Evolutionary conservation across 805 yeast species (phyloP).

Genomic region (Wickerhamiella bombiphila): DNA sequence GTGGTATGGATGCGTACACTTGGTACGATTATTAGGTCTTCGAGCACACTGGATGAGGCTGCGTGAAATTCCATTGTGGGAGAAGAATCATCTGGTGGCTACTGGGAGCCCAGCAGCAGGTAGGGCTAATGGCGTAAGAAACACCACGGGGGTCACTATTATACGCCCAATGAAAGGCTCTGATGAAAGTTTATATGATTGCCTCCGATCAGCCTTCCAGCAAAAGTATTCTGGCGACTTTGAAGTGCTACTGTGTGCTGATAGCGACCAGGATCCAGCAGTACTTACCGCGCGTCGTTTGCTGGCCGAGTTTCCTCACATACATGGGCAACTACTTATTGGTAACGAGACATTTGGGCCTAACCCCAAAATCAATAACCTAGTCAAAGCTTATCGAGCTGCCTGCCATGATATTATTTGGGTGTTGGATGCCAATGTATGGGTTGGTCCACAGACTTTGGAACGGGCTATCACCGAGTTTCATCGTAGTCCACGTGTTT

Average conservation of each 20-base stretch:
- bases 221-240: constrained; percentile 56
- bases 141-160: constrained; percentile 53
- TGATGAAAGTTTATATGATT: constrained; percentile 59
- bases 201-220: constrained; percentile 50
- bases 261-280: constrained; percentile 47
- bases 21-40: constrained; percentile 7
- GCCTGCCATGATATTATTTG: constrained; percentile 66
- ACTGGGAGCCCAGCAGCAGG: not conserved
- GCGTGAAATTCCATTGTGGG: not conserved
- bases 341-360: constrained; percentile 50
- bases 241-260: constrained; percentile 68
- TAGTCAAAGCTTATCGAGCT: constrained; percentile 59
- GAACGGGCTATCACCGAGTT: constrained; percentile 41
- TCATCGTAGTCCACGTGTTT: constrained; percentile 30
- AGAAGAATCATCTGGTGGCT: no score
- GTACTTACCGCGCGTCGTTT: constrained; percentile 40
- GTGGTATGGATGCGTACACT: constrained; percentile 8
- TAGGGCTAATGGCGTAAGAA: not conserved
- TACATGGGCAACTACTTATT: constrained; percentile 45
- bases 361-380: constrained; percentile 77
- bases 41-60: constrained; percentile 3
- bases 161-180: constrained; percentile 67
- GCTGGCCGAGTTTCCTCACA: constrained; percentile 37
- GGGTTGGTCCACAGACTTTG: constrained; percentile 54
- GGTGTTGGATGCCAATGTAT: constrained; percentile 77